Evolutionary conservation across 2,329 filamentous ascomycete species (phyloP).

Genomic region (Penicillium sp.): DNA sequence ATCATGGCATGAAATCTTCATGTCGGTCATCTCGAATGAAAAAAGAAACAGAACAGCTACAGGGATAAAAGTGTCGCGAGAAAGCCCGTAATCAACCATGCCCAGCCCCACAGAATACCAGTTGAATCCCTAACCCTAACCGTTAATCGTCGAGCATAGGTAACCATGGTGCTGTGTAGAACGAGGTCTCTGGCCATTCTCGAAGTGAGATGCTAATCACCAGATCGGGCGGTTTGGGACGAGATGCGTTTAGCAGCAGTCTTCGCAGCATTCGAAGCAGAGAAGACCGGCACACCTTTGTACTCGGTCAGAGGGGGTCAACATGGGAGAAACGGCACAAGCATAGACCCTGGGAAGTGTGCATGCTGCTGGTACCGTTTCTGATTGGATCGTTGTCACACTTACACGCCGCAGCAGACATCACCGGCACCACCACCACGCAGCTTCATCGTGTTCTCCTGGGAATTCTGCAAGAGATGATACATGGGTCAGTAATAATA

Average conservation of each 20-base stretch:
- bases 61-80: not conserved
- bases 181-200: not conserved
- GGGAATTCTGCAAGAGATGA: slow-evolving; percentile 16
- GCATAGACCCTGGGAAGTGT: not conserved
- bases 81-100: not conserved
- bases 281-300: slow-evolving; percentile 34
- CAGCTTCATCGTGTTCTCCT: slow-evolving; percentile 31
- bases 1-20: not conserved
- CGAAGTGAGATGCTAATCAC: not conserved
- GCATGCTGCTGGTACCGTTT: not conserved
- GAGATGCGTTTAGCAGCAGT: slow-evolving; percentile 31
- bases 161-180: no score
- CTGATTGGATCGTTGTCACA: not conserved
- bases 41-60: not conserved
- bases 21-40: no score
- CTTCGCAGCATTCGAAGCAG: slow-evolving; percentile 38
- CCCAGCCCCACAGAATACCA: not conserved
- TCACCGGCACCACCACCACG: slow-evolving; percentile 37
- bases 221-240: not conserved
- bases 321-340: not conserved
- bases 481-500: not conserved
- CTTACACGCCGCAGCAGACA: slow-evolving; percentile 39
- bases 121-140: no score
- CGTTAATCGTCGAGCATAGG: no score
- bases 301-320: slow-evolving; percentile 4